Base-by-base conservation (phyloP, 2,329 filamentous ascomycete species). In the Aureobasidium melanogenum region DNA sequence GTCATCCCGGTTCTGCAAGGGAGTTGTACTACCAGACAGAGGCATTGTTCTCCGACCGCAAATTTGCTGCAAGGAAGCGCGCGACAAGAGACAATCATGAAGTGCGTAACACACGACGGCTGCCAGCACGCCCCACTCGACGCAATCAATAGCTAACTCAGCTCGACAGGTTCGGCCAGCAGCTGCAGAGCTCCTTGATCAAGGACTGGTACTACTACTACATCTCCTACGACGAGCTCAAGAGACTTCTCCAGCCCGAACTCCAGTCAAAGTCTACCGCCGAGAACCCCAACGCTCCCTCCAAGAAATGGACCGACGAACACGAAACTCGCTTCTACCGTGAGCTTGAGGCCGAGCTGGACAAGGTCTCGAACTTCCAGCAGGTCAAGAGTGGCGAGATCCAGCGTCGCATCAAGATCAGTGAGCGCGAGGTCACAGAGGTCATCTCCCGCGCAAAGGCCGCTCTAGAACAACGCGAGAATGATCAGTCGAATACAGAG, bases 141-240 rank as follows among this genome's bases (percentile, higher is more conserved):
- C 24, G 34, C 43, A 39, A 50, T 24, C 56, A 50, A 22, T 12
- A 59, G 32, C 56, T 59, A 41, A 59, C 12, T 2, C 17, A 32
- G 41, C 28, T 36, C 56, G 19, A 55, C 69, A 87, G 84, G 82
- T 99, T 97, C 81, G 94, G 94, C 74, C 90, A 97, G 77, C 92
- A 99, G 82, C 86, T 99, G 71, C 91, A 91, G 66, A 93, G 91
- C 70, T 97, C 92, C 73, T 84, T 96, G 72, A 96, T 97, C 76
- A 91, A 89, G 80, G 92, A 97, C 78, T 99, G 95, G 79, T 87
- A 92, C 75, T 96, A 92, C 87, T 91, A 96, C 80, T 99, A 99
- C 79, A 97, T 99, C 77, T 88, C 91, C 77, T 99, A 99, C 78
- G 92, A 97, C 74, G 89, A 88, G 66, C 84, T 99, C 54, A 99